phyloP scores from a whole-genome alignment of 345 rosid genomes.

The Adansonia digitata region DNA sequence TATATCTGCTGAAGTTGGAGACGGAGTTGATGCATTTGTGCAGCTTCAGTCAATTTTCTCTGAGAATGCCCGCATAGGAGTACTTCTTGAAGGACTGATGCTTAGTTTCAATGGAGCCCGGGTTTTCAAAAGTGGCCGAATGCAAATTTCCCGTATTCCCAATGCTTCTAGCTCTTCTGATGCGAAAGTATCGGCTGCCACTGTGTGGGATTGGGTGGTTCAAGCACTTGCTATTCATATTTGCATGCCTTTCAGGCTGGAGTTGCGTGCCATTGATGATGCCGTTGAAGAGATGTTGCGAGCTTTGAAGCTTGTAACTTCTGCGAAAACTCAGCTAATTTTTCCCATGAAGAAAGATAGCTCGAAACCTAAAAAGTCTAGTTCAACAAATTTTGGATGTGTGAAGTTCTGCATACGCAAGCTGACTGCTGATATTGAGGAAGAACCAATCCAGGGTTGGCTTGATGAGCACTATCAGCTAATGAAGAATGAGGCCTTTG shows the following conservation, averaged over 20 bases:
- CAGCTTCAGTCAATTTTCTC: constrained; percentile 95
- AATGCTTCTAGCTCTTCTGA: constrained; percentile 51
- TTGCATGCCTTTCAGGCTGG: constrained; percentile 78
- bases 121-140: constrained; percentile 72
- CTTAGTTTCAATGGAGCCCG: constrained; percentile 69
- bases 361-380: constrained; percentile 62
- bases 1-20: constrained; percentile 82
- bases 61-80: constrained; percentile 91
- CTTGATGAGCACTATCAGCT: constrained; percentile 89
- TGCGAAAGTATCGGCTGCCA: constrained; percentile 32
- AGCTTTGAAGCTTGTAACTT: constrained; percentile 66
- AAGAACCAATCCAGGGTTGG: constrained; percentile 97
- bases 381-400: constrained; percentile 61
- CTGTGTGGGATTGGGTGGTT: constrained; percentile 77
- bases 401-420: constrained; percentile 68
- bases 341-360: constrained; percentile 61
- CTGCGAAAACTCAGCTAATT: constrained; percentile 54
- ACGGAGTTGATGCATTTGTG: constrained; percentile 74
- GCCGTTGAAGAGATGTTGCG: constrained; percentile 90
- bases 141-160: constrained; percentile 93
- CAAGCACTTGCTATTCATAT: constrained; percentile 90
- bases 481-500: constrained; percentile 77
- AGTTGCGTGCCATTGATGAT: constrained; percentile 97
- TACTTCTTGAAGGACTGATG: constrained; percentile 86
- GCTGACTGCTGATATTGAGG: constrained; percentile 82